phyloP scores from a whole-genome alignment of 176 grass and related monocot genomes.

The Otatea glauca region DNA sequence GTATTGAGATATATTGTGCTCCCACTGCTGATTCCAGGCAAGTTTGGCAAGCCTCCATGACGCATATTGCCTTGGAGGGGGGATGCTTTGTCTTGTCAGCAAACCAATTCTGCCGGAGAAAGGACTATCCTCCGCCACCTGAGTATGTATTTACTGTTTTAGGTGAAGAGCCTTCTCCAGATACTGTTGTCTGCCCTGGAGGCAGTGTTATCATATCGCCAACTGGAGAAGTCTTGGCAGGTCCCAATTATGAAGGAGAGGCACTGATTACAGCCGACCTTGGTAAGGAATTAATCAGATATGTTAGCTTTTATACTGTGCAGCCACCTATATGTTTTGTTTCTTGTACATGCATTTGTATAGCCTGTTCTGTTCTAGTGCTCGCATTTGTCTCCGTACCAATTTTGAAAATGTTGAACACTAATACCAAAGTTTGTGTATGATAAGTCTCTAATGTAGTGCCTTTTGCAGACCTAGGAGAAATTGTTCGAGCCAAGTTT shows the following conservation, averaged over 20 bases:
- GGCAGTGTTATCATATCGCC: slow-evolving; percentile 97
- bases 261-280: slow-evolving; percentile 77
- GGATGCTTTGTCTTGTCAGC: slow-evolving; percentile 93
- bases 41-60: slow-evolving; percentile 94
- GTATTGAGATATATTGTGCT: slow-evolving; percentile 93
- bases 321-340: not conserved
- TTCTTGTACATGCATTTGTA: not conserved
- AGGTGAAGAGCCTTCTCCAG: slow-evolving; percentile 75
- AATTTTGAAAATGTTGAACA: not conserved
- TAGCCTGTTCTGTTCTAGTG: not conserved
- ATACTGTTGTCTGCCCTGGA: slow-evolving; percentile 80
- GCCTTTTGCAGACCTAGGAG: slow-evolving; percentile 66
- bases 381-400: not conserved
- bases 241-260: slow-evolving; percentile 90
- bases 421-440: not conserved
- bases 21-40: slow-evolving; percentile 85
- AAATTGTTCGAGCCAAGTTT: slow-evolving; percentile 92
- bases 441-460: slow-evolving; percentile 3
- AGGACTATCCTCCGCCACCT: slow-evolving; percentile 80
- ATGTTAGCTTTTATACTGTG: not conserved
- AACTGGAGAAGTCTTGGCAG: slow-evolving; percentile 74
- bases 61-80: slow-evolving; percentile 80
- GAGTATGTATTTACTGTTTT: slow-evolving; percentile 71
- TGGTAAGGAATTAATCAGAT: slow-evolving; percentile 50
- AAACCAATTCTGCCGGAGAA: slow-evolving; percentile 89